Base-by-base conservation (phyloP, 768 basidiomycete species). In the Trichaptum fuscoviolaceum region DNA sequence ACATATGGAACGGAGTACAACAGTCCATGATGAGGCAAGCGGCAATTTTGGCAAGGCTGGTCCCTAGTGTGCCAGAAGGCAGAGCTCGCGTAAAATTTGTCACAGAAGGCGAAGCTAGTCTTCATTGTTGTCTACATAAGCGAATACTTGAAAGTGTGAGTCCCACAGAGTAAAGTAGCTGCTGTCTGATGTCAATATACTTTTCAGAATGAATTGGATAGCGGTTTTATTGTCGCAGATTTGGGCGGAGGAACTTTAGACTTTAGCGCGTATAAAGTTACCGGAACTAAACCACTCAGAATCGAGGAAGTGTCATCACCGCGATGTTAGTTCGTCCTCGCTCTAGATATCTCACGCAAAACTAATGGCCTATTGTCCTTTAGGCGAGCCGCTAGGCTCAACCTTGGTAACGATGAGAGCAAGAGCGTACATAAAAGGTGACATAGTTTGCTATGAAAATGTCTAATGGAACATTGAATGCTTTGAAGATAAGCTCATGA, bases 1-100 rank as follows among this genome's bases (percentile, higher is more conserved):
- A 88, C 68, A 87, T 85, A 0, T 89, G 87, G 87, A 87, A 84
- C 67, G 85, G 85, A 0, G 74, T 72, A 0, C 87, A 89, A 69
- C 88, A 89, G 68, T 76, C 75, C 25, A 77, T 81, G 69, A 85
- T 89, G 76, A 82, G 87, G 2, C 73, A 73, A 24, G 87, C 87
- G 0, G 85, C 85, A 0, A 75, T 82, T 1, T 65, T 72, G 24
- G 87, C 85, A 0, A 84, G 84, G 8, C 77, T 89, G 24, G 75
- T 89, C 9, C 74, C 80, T 0, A 74, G 81, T 63, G 77, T 73
- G 0, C 66, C 71, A 0, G 74, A 73, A 15, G 82, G 79, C 0
- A 81, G 79, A 34, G 71, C 76, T 1, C 80, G 85, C 0, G 70
- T 88, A 0, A 81, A 80, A 0, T 83, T 88, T 64, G 79, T 88